These are phyloP conservation scores for Penicillium vulpinum DNA, from an alignment of 2,329 filamentous ascomycete genomes.

Conservation along the genomic window DNA sequence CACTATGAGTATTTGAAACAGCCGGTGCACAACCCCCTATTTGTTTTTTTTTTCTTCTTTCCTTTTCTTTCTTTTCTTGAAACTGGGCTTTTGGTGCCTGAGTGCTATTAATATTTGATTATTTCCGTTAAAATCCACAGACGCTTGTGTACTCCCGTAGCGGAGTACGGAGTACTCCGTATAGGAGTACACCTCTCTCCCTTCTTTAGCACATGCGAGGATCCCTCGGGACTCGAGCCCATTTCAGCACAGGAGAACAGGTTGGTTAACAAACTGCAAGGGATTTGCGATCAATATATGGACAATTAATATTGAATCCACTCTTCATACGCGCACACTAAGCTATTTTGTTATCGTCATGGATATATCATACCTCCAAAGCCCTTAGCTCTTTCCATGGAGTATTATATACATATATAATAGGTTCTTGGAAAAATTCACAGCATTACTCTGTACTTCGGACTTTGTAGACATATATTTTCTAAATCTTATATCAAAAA, in stretches of 20 bases:
- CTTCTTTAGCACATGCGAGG: conserved; percentile 15
- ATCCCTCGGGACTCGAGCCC: conserved; percentile 23
- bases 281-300: conserved; percentile 4
- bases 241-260: too few relatives aligned
- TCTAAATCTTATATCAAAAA: too few relatives aligned
- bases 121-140: background rate
- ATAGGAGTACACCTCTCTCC: conserved; percentile 1
- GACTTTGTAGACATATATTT: too few relatives aligned
- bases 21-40: conserved; percentile 16
- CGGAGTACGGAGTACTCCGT: background rate
- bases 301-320: conserved; percentile 5
- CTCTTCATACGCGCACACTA: background rate
- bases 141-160: too few relatives aligned
- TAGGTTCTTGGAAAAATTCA: too few relatives aligned
- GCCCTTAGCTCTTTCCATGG: too few relatives aligned
- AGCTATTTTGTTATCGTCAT: background rate
- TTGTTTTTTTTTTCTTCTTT: conserved; percentile 11
- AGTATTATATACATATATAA: too few relatives aligned
- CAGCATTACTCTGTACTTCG: too few relatives aligned
- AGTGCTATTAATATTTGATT: background rate
- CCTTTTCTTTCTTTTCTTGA: conserved; percentile 14
- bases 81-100: conserved; percentile 6
- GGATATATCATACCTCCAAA: conserved; percentile 1
- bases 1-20: conserved; percentile 25
- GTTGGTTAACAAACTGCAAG: too few relatives aligned